phyloP scores from a whole-genome alignment of 768 basidiomycete genomes.

The Epithele typhae region DNA sequence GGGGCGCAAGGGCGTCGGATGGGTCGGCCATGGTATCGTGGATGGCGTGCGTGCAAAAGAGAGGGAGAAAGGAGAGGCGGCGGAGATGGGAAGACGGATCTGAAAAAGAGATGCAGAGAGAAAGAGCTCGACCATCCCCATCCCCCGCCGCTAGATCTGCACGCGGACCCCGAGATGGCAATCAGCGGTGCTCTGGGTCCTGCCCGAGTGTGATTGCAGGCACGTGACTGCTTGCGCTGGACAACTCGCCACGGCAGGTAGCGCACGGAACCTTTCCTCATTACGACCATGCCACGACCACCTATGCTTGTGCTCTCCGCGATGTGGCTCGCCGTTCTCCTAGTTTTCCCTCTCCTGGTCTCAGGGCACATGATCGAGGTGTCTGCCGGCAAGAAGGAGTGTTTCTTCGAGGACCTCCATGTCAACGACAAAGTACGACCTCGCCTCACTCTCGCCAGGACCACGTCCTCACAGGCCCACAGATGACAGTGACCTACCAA shows the following conservation, averaged over 20 bases:
- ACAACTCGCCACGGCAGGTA: background rate
- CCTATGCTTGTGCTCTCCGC: constrained; percentile 37
- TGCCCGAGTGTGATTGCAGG: background rate
- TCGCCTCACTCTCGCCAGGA: background rate
- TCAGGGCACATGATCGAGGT: constrained; percentile 73
- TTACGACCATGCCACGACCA: constrained; percentile 33
- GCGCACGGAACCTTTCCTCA: background rate
- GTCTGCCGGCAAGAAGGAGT: constrained; percentile 79
- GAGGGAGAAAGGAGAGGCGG: too few relatives aligned
- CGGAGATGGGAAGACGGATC: constrained; percentile 7
- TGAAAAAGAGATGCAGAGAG: constrained; percentile 16
- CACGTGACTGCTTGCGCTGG: constrained; percentile 7
- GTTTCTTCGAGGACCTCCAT: constrained; percentile 95
- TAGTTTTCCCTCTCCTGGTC: constrained; percentile 30
- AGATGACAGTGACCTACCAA: constrained; percentile 99
- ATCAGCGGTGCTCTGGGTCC: constrained; percentile 15
- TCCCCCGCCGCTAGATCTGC: constrained; percentile 13
- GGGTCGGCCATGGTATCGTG: constrained; percentile 22
- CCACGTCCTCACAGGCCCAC: background rate
- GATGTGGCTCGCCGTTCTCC: constrained; percentile 37
- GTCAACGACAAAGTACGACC: constrained; percentile 75
- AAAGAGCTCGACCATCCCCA: constrained; percentile 8
- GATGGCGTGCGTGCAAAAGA: constrained; percentile 7
- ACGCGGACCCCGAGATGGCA: constrained; percentile 18
- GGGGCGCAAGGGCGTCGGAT: constrained; percentile 61